Evolutionary conservation across 108 stramenopile species (phyloP).

Genomic region (Asterionellopsis glacialis): DNA sequence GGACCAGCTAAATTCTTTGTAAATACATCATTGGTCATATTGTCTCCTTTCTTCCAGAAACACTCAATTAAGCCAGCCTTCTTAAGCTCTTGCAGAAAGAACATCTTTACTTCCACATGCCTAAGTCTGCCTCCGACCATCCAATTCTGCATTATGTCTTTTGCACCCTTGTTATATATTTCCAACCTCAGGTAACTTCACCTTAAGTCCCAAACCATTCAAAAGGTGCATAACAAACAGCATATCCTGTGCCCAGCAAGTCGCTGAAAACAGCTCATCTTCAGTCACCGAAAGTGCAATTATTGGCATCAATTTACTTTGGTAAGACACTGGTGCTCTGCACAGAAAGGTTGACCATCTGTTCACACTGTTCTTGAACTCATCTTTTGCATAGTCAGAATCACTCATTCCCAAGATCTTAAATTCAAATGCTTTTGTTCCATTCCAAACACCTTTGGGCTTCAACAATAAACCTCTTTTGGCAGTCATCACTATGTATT

Average conservation of each 20-base stretch:
- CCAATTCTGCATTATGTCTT: constrained; percentile 33
- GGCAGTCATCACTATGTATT: constrained; percentile 6
- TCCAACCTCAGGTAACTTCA: constrained; percentile 39
- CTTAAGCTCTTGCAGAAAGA: constrained; percentile 28
- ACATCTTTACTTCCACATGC: constrained; percentile 21
- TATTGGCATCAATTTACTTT: constrained; percentile 24
- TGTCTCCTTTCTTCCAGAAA: neutral
- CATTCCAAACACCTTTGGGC: constrained; percentile 20
- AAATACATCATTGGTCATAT: neutral
- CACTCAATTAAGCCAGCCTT: constrained; percentile 11
- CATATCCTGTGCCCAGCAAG: constrained; percentile 35
- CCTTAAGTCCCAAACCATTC: constrained; percentile 10
- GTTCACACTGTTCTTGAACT: neutral
- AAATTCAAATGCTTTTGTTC: constrained; percentile 2
- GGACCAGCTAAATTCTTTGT: neutral
- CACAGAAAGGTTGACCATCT: neutral
- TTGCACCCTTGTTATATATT: constrained; percentile 34
- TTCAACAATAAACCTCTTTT: constrained; percentile 13
- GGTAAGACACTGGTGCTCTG: constrained; percentile 11
- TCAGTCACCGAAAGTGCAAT: constrained; percentile 35
- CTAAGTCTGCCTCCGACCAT: constrained; percentile 27
- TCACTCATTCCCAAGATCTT: neutral
- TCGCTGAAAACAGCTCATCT: constrained; percentile 28
- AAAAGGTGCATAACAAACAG: constrained; percentile 11
- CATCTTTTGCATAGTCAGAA: neutral